Conservation (phyloP, 2,329 filamentous ascomycete genomes). For the Pseudogymnoascus sp. region DNA sequence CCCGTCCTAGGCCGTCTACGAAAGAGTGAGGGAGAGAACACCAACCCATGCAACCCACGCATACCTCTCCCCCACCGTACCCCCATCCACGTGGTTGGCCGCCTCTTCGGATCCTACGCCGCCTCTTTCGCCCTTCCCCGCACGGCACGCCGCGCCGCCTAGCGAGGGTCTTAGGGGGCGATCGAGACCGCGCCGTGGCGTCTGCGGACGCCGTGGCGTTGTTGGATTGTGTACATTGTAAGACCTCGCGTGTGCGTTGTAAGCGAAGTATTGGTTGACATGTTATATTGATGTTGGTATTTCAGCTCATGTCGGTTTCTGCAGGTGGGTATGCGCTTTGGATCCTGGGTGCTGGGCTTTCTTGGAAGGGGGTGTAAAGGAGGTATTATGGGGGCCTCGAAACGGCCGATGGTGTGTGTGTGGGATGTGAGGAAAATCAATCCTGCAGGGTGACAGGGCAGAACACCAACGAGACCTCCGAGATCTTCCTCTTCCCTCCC, state of each 20-base stretch:
- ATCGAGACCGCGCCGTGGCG: conserved; percentile 2
- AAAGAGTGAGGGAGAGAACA: neutral
- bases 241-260: neutral
- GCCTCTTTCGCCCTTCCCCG: neutral
- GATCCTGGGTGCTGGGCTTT: neutral
- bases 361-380: neutral
- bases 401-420: neutral
- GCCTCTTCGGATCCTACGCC: conserved; percentile 2
- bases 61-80: neutral
- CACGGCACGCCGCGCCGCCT: conserved; percentile 3
- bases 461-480: neutral
- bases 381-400: neutral
- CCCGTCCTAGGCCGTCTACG: neutral
- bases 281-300: neutral
- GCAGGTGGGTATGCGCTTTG: neutral
- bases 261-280: neutral
- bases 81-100: conserved; percentile 3
- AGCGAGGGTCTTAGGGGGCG: neutral
- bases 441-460: neutral
- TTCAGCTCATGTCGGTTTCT: conserved; percentile 1
- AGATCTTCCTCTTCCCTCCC: neutral
- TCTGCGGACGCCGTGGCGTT: neutral
- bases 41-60: neutral
- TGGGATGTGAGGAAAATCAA: neutral
- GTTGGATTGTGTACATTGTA: neutral